Percentiles rank a stretch among this genome's conserved stretches.
Conservation (phyloP, 139 green algal genomes). For the Micractinium sp. region DNA sequence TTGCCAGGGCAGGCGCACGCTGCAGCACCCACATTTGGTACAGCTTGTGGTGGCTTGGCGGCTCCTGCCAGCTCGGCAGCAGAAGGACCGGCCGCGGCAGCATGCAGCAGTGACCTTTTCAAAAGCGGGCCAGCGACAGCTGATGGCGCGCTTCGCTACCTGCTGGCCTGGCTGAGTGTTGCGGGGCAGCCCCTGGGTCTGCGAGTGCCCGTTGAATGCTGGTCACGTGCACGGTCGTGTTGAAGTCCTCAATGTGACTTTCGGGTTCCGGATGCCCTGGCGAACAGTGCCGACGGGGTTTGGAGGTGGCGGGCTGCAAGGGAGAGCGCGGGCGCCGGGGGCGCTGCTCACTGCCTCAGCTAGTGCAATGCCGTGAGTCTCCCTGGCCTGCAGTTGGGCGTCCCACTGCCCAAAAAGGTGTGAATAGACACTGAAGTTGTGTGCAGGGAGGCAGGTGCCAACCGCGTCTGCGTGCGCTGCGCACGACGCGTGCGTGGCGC, state of each 20-base stretch:
- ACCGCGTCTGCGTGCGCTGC: no score
- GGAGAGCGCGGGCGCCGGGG: no score
- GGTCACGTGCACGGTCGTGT: not conserved
- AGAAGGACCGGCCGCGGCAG: not conserved
- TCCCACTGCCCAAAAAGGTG: no score
- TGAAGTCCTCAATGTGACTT: not conserved
- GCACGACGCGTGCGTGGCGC: no score
- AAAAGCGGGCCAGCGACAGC: not conserved
- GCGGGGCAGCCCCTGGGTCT: conserved; percentile 28
- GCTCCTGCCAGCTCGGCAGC: not conserved
- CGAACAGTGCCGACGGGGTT: not conserved
- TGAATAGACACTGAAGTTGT: no score
- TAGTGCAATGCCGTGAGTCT: no score
- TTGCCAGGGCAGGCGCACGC: not conserved
- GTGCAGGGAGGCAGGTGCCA: no score
- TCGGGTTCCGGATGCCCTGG: not conserved
- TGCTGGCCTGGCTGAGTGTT: conserved; percentile 53
- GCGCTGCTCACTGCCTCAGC: no score
- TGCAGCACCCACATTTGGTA: no score
- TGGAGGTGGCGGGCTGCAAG: not conserved
- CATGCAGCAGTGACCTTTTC: not conserved
- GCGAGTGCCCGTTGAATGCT: not conserved
- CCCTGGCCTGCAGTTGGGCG: no score
- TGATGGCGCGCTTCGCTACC: conserved; percentile 30
- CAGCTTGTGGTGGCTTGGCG: no score